Evolutionary conservation across 495 filamentous ascomycete genomes (phyloP).

Genomic region (Penicillium roqueforti): DNA sequence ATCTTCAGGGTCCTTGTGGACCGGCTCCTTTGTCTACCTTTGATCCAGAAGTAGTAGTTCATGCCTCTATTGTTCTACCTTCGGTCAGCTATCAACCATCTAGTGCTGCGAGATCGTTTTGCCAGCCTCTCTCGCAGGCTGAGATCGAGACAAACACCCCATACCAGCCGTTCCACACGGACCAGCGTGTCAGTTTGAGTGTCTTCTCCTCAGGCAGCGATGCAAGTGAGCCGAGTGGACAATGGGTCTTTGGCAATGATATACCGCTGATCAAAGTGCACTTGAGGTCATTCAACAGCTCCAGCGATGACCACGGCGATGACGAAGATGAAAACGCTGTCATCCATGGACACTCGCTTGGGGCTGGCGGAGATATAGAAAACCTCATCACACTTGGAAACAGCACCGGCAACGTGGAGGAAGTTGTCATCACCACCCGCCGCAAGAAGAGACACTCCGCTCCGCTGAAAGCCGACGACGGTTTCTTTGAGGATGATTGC

Average conservation of each 20-base stretch:
- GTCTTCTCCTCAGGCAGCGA: constrained; percentile 44
- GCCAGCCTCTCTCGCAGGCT: constrained; percentile 66
- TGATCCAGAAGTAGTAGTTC: constrained; percentile 26
- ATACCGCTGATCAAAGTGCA: constrained; percentile 60
- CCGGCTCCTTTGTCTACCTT: constrained; percentile 32
- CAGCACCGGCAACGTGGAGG: constrained; percentile 64
- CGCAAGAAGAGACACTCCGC: constrained; percentile 52
- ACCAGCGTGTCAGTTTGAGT: constrained; percentile 68
- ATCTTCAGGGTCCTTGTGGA: constrained; percentile 33
- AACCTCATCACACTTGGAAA: constrained; percentile 50
- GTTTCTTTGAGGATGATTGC: constrained; percentile 92
- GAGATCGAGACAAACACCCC: constrained; percentile 91
- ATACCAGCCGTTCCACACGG: constrained; percentile 88
- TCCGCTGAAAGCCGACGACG: constrained; percentile 58
- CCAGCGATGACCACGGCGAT: constrained; percentile 49
- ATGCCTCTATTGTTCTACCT: constrained; percentile 34
- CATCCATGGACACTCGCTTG: constrained; percentile 34
- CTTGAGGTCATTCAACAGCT: constrained; percentile 44
- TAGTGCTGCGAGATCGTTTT: constrained; percentile 28
- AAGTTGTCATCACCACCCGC: constrained; percentile 76
- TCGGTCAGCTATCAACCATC: constrained; percentile 31
- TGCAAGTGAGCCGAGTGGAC: constrained; percentile 25
- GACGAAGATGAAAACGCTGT: constrained; percentile 42
- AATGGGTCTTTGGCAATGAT: constrained; percentile 70
- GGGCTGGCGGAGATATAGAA: constrained; percentile 45